Evolutionary conservation across 1,284 basidiomycete genomes (phyloP), one percentile per base, ranked within the genome.

Genomic region (Hypsizygus ulmarius): DNA sequence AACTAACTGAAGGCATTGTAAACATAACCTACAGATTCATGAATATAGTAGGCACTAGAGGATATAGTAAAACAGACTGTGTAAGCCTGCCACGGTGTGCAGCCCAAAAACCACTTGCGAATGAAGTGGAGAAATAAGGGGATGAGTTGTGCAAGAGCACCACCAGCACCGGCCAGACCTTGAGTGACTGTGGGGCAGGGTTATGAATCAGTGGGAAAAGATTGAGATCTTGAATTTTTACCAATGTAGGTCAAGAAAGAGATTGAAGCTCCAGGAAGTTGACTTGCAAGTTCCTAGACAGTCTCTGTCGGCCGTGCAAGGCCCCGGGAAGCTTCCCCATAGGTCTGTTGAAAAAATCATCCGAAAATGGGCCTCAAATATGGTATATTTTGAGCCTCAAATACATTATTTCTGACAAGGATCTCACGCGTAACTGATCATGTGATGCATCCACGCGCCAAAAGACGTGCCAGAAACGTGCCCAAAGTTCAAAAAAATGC

Each of bases 161-260:
- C 67, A 0, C 74, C 77, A n/a, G 77, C 77, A 9, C 77, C 78
- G 3, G 81, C 71, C 46, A 86, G 70, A 27, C 75, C 73, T 60
- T 78, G 75, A 0, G 75, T 74, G 4, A 77, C 73, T 77, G 48
- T 2, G 21, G 25, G 12, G 45, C 9, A 35, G 5, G 38, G 29
- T 19, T 3, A 43, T 43, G 16, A 43, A 32, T 29, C 14, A 34
- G 21, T 34, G 7, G 19, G 39, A 16, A 15, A 25, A 37, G 18
- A 43, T n/a, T 21, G 5, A 18, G 11, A 29, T 27, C n/a, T 43
- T 32, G 10, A 21, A 27, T 19, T 52, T 66, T 53, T 61, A 73
- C 84, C 66, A 60, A 84, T 79, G 62, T 84, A 87, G 8, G 86
- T 88, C 51, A 92, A 71, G 75, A 91, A 92, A 75, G 91, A 92